Conservation (phyloP, 805 yeast species). For the Metahyphopichia silvanorum region DNA sequence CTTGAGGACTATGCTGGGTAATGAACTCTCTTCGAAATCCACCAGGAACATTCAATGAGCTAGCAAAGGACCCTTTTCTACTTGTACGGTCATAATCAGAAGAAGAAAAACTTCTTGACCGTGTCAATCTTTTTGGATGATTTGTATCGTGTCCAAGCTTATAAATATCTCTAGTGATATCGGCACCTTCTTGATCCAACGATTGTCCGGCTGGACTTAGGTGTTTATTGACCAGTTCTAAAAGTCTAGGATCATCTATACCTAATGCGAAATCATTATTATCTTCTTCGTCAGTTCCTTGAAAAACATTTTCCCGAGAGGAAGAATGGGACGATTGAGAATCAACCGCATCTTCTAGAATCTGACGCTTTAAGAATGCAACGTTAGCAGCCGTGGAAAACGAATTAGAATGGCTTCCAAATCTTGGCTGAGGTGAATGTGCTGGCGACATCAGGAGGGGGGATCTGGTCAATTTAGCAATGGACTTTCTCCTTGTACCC, state of each 20-base stretch:
- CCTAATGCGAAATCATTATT: conserved; percentile 16
- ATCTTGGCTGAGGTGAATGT: conserved; percentile 14
- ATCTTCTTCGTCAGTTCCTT: conserved; percentile 13
- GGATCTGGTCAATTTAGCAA: conserved; percentile 29
- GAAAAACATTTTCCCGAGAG: conserved; percentile 1
- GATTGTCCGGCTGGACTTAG: conserved; percentile 29
- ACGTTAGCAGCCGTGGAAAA: conserved; percentile 10
- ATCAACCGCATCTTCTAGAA: conserved; percentile 9
- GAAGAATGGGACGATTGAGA: conserved; percentile 10
- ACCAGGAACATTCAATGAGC: conserved; percentile 73
- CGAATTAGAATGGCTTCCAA: conserved; percentile 9
- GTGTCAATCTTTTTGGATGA: conserved; percentile 6
- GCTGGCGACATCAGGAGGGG: conserved; percentile 25
- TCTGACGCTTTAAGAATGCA: conserved; percentile 15
- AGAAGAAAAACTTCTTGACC: conserved; percentile 22
- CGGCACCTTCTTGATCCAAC: conserved; percentile 46
- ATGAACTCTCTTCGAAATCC: conserved; percentile 77
- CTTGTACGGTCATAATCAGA: conserved; percentile 14
- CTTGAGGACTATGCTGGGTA: conserved; percentile 29
- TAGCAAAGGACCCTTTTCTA: conserved; percentile 62
- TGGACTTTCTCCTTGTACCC: conserved; percentile 13
- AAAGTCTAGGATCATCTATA: conserved; percentile 28
- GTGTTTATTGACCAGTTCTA: conserved; percentile 34
- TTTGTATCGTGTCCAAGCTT: conserved; percentile 20
- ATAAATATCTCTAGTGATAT: conserved; percentile 49